Evolutionary conservation across 2,329 filamentous ascomycete genomes (phyloP).

Genomic region (Ophiostoma himal-ulmi): DNA sequence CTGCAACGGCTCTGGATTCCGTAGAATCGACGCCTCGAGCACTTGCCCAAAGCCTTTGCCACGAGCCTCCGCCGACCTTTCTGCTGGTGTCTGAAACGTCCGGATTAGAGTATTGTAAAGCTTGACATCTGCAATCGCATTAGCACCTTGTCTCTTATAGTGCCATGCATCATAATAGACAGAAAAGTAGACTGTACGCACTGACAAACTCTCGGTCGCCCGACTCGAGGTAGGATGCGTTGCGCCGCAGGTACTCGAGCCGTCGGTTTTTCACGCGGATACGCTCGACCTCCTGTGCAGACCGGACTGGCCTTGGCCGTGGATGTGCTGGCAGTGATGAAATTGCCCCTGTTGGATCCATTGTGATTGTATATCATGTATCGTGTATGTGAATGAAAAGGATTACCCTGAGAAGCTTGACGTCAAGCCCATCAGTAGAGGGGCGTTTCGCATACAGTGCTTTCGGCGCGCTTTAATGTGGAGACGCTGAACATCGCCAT

Average conservation of each 20-base stretch:
- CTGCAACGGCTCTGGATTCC: slow-evolving; percentile 20
- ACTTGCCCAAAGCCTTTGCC: slow-evolving; percentile 72
- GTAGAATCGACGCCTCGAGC: slow-evolving; percentile 69
- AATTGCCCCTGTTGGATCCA: background rate
- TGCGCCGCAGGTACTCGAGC: slow-evolving; percentile 65
- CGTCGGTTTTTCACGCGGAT: slow-evolving; percentile 68
- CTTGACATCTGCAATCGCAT: slow-evolving; percentile 54
- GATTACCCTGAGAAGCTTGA: background rate
- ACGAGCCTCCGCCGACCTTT: slow-evolving; percentile 67
- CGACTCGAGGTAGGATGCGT: slow-evolving; percentile 64
- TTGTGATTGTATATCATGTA: background rate
- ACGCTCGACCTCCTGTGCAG: slow-evolving; percentile 38
- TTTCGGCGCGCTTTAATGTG: background rate
- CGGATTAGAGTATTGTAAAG: slow-evolving; percentile 77
- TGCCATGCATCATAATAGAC: too few relatives aligned
- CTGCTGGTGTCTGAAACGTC: slow-evolving; percentile 65
- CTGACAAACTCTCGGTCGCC: slow-evolving; percentile 52
- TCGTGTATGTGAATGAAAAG: background rate
- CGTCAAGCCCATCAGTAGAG: background rate
- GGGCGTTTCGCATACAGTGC: background rate
- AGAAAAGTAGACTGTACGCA: slow-evolving; percentile 29
- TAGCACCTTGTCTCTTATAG: background rate
- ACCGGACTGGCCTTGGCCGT: slow-evolving; percentile 41
- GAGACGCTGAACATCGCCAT: background rate
- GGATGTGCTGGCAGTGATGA: slow-evolving; percentile 32